phyloP scores from a whole-genome alignment of 257 asterid species.

The Gentiana macrophylla region DNA sequence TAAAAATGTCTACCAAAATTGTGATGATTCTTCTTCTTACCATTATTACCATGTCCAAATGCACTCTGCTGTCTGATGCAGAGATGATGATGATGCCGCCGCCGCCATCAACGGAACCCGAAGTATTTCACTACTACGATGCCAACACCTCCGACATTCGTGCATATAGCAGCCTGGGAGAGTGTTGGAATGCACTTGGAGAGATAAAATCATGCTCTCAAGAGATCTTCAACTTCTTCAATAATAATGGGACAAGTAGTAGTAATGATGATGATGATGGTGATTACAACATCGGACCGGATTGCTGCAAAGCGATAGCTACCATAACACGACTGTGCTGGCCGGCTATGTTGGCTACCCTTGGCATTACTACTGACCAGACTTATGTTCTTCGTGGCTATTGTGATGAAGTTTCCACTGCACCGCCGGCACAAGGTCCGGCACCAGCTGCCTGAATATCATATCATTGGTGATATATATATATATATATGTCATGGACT shows the following conservation, averaged over 20 bases:
- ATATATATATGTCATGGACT: no score
- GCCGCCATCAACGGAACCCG: not conserved
- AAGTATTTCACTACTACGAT: not conserved
- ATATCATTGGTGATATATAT: no score
- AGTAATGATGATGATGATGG: conserved; percentile 1
- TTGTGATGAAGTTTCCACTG: conserved; percentile 23
- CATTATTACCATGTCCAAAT: not conserved
- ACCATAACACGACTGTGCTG: conserved; percentile 37
- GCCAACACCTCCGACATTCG: not conserved
- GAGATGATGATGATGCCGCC: not conserved
- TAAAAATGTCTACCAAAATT: no score
- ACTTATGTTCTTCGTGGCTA: conserved; percentile 29
- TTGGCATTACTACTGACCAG: conserved; percentile 29
- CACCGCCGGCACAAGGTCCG: not conserved
- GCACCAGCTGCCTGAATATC: not conserved
- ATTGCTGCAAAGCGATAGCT: conserved; percentile 31
- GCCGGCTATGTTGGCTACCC: conserved; percentile 30
- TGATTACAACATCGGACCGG: conserved; percentile 6
- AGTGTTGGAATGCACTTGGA: conserved; percentile 28
- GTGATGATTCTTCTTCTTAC: no score
- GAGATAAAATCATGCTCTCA: conserved; percentile 35
- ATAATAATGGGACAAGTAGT: conserved; percentile 9
- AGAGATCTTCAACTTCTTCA: conserved; percentile 28
- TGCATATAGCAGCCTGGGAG: conserved; percentile 1
- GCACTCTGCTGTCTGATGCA: not conserved